Percentiles rank a stretch among this genome's conserved stretches.
phyloP scores from a whole-genome alignment of 176 grass and related monocot genomes.

The Melocanna baccifera region DNA sequence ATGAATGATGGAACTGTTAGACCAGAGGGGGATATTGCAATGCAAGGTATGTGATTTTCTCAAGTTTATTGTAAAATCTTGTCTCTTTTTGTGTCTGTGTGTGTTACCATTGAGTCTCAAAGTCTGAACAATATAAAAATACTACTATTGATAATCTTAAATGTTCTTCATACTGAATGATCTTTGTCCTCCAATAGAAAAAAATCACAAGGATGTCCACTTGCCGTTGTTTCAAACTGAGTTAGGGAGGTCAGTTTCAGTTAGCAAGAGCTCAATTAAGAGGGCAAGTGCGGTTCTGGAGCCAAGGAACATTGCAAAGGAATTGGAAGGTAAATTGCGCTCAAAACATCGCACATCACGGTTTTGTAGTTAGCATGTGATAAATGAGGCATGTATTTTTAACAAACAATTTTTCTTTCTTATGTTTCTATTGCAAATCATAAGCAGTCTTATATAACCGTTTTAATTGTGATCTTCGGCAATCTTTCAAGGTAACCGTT shows the following conservation, averaged over 20 bases:
- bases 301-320: conserved; percentile 55
- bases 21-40: conserved; percentile 21
- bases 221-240: conserved; percentile 53
- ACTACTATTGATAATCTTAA: neutral
- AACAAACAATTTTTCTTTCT: neutral
- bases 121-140: conserved; percentile 14
- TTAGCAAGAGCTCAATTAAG: conserved; percentile 57
- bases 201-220: conserved; percentile 1
- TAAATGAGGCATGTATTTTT: conserved; percentile 1
- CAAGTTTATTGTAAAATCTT: no score
- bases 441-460: no score
- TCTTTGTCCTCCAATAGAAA: conserved; percentile 26
- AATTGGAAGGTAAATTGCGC: conserved; percentile 47
- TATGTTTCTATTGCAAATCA: no score
- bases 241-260: conserved; percentile 37
- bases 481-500: no score
- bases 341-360: neutral
- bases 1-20: conserved; percentile 41
- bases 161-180: conserved; percentile 26
- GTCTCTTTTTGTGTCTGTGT: conserved; percentile 23
- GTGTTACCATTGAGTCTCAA: neutral
- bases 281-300: conserved; percentile 53
- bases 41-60: conserved; percentile 35
- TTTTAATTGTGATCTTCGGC: no score
- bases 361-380: neutral